Conservation (phyloP, 2,329 filamentous ascomycete species). For the Fusarium longipes region DNA sequence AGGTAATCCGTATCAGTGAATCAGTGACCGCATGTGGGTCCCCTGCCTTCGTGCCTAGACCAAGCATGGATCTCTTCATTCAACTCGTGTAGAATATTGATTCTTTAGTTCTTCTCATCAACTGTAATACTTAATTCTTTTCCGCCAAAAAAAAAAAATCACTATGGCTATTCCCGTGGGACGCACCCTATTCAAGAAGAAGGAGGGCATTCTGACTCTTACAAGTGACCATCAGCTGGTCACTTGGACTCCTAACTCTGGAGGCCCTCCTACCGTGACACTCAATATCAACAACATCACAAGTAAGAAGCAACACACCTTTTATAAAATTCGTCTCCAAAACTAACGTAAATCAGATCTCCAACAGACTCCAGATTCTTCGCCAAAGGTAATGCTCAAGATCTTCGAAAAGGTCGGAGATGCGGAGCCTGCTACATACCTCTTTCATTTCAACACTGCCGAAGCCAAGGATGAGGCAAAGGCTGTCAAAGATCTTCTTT, state of each 20-base stretch:
- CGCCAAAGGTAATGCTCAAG: conserved; percentile 92
- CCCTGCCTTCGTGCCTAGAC: conserved; percentile 1
- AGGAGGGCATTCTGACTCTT: conserved; percentile 85
- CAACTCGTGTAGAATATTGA: not conserved
- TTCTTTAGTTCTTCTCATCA: not conserved
- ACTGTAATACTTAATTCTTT: not conserved
- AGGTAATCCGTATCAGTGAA: not conserved
- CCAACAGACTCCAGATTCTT: conserved; percentile 91
- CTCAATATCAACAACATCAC: conserved; percentile 81
- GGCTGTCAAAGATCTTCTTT: conserved; percentile 83
- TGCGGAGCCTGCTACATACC: conserved; percentile 74
- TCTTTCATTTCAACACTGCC: conserved; percentile 89
- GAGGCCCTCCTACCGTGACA: conserved; percentile 72
- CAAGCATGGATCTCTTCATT: conserved; percentile 1
- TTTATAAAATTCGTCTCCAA: not conserved
- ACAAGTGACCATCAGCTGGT: conserved; percentile 78
- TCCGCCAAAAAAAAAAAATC: not conserved
- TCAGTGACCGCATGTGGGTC: conserved; percentile 21
- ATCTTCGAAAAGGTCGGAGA: conserved; percentile 79
- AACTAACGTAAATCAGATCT: conserved; percentile 70
- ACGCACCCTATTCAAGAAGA: conserved; percentile 90
- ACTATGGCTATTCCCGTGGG: conserved; percentile 71
- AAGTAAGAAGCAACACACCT: conserved; percentile 65
- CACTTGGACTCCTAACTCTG: conserved; percentile 80
- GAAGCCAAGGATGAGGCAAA: conserved; percentile 87